Evolutionary conservation across 306 rosid genomes (phyloP), one percentile per base, ranked within the genome.

Genomic region (Ammopiptanthus mongolicus): DNA sequence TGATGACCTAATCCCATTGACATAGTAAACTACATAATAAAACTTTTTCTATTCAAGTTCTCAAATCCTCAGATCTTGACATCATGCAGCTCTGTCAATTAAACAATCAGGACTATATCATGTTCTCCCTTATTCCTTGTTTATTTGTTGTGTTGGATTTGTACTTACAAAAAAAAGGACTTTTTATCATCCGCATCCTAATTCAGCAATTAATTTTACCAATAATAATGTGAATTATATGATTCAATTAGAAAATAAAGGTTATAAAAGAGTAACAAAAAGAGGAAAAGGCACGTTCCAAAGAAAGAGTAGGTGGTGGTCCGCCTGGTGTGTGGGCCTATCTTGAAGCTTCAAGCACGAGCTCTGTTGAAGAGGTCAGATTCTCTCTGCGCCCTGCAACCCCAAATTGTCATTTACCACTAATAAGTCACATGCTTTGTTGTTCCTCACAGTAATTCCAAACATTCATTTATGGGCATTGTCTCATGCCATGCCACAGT

Each of bases 401-500:
- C 5, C 52, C 47, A 70, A 21, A 52, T 62, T 81, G 78, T 70
- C 81, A 81, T 69, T 69, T 81, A 59, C 39, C 74, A n/a, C 73
- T 58, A 36, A 18, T 58, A 36, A 18, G 31, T 70, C 85, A 81
- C 81, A 55, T 76, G 85, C 64, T 21, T 15, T 53, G 44, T 29
- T 33, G 60, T 64, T 37, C 7, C 25, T 29, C 14, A 28, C 50
- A 60, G 22, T 50, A 15, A 57, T 57, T 75, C 70, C 77, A 69
- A 51, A 21, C 48, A 53, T 76, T 70, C 65, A 64, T 70, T 65
- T 70, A 53, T 76, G 65, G 37, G 11, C 61, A 74, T 51, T 42
- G 73, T 68, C 67, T 50, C 44, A 12, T 80, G 14, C 59, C 44
- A 12, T 80, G 34, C 50, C 58, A 48, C 13, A 9, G 8, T 65